Evolutionary conservation across 2,329 filamentous ascomycete genomes (phyloP), one percentile per base, ranked within the genome.

Genomic region (Dactylellina drechsleri): DNA sequence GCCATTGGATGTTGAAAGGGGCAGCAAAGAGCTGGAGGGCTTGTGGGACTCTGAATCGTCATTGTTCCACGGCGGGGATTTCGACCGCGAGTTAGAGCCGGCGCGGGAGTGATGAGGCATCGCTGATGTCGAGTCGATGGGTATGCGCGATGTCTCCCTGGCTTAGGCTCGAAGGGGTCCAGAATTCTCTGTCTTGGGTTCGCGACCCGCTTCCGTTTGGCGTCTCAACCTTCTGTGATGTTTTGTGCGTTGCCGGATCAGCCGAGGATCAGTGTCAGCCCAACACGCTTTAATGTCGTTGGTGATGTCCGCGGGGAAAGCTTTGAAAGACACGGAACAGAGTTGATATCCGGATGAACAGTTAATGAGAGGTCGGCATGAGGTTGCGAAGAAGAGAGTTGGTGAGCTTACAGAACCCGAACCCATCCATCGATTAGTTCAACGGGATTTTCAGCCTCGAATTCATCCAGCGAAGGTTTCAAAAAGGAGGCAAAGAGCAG

Each of bases 61-160:
- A n/a, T 67, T 50, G 23, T 68, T 52, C 71, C 71, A 75, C 31
- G 71, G 53, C 28, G 71, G 71, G 7, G 71, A 75, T 18, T 68
- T 68, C 18, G 71, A 65, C 18, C 64, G 64, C 12, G 71, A 68
- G 36, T 43, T 43, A 6, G 71, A 75, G 20, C 64, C 64, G 53
- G 47, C 41, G 28, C 71, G 71, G 47, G 64, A 64, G 53, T 75
- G 71, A 23, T 75, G 71, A 59, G 54, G 61, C 61, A 66, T 66
- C 40, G 20, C 40, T 16, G 41, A 26, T 54, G 36, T 7, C 15
- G 18, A 4, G 20, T 50, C 43, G 67, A 18, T 26, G 49, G 23
- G 53, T 43, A 62, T 26, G n/a, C 3, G 26, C 5, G 36, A 56
- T n/a, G n/a, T 47, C 43, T 47, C 43, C 45, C 54, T 23, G 4